A percentile compares a stretch with the other conserved stretches of the same genome.
Conservation (phyloP, 805 yeast genomes). For the Yarrowia divulgata region DNA sequence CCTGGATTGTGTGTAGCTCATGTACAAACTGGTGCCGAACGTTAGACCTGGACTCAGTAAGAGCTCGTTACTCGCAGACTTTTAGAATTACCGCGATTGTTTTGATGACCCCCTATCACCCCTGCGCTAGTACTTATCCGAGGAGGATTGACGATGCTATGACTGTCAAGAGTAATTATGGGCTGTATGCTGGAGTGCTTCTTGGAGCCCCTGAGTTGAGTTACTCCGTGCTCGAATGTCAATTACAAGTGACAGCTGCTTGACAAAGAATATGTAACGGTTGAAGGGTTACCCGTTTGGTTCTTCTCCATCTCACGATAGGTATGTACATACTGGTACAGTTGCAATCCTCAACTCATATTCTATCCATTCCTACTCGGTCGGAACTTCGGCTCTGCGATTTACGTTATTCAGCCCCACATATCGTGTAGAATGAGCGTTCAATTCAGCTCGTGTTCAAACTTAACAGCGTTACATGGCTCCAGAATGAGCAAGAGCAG, state of each 20-base stretch:
- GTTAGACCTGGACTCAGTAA: constrained; percentile 2
- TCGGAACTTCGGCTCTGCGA: background rate
- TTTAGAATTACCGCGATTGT: background rate
- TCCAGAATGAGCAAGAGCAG: constrained; percentile 18
- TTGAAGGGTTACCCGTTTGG: too few relatives aligned
- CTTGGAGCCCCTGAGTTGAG: too few relatives aligned
- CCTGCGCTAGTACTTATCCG: constrained; percentile 8
- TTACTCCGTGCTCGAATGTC: background rate
- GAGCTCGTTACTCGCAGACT: background rate
- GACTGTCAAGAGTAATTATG: too few relatives aligned
- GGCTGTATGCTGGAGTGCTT: too few relatives aligned
- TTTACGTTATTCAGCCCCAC: constrained; percentile 13
- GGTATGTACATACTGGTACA: too few relatives aligned
- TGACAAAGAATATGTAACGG: too few relatives aligned
- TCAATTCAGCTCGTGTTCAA: constrained; percentile 4
- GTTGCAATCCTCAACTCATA: background rate
- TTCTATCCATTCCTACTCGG: background rate
- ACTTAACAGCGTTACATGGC: constrained; percentile 9
- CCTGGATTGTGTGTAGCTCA: constrained; percentile 10
- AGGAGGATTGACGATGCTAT: background rate
- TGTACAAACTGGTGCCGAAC: background rate
- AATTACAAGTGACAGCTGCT: too few relatives aligned
- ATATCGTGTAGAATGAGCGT: constrained; percentile 7
- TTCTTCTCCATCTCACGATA: too few relatives aligned
- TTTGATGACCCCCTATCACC: constrained; percentile 9